phyloP scores from a whole-genome alignment of 139 green algal species.

The Micractinium conductrix region DNA sequence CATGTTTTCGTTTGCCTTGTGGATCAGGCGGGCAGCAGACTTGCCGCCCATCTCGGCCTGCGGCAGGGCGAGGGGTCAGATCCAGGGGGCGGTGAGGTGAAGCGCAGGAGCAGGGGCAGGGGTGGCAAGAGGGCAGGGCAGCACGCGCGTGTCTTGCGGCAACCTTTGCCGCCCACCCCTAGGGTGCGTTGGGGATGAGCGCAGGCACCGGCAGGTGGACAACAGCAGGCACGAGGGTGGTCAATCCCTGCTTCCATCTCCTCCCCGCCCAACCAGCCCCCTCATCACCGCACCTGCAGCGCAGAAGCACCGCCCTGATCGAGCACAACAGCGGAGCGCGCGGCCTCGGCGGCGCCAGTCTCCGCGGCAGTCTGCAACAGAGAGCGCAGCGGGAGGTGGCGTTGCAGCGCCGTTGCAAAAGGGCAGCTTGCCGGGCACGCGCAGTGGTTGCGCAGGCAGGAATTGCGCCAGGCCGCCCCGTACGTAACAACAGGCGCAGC shows the following conservation, averaged over 20 bases:
- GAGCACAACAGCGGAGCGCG: background rate
- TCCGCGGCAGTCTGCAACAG: constrained; percentile 6
- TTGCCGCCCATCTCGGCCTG: constrained; percentile 28
- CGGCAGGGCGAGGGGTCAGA: background rate
- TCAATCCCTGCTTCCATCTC: no score
- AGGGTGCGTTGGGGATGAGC: no score
- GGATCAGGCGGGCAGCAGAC: background rate
- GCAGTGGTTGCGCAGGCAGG: no score
- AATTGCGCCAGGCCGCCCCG: no score
- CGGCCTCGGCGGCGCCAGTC: background rate
- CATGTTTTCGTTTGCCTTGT: constrained; percentile 11
- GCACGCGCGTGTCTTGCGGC: no score
- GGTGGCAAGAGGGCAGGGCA: background rate
- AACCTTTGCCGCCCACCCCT: no score
- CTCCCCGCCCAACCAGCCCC: background rate
- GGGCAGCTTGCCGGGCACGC: no score
- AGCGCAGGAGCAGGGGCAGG: no score
- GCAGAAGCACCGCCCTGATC: background rate
- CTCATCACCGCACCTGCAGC: constrained; percentile 9
- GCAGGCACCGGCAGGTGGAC: background rate
- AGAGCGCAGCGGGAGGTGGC: no score
- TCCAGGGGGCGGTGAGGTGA: background rate
- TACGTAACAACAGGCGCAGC: no score
- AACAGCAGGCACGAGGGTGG: background rate
- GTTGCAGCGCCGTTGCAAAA: no score